A percentile compares a stretch with the other conserved stretches of the same genome.
Evolutionary conservation across 2,329 filamentous ascomycete species (phyloP).

Genomic region (Aspergillus bombycis): DNA sequence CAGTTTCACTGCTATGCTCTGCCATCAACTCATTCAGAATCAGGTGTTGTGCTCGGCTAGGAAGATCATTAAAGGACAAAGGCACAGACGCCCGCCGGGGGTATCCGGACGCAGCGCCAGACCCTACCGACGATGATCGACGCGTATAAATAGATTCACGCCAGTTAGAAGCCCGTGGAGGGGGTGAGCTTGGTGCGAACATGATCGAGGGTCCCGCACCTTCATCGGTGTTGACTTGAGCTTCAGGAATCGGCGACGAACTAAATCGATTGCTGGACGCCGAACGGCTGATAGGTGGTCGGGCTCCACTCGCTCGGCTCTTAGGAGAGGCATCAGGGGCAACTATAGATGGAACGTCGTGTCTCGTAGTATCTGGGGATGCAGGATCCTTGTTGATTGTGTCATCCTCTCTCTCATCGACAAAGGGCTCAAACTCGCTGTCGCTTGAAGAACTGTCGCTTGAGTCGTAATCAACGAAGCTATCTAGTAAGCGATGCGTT

Average conservation of each 20-base stretch:
- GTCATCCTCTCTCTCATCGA: slow-evolving; percentile 40
- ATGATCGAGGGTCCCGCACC: slow-evolving; percentile 71
- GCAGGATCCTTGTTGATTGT: slow-evolving; percentile 19
- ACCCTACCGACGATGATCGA: slow-evolving; percentile 25
- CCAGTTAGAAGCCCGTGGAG: slow-evolving; percentile 32
- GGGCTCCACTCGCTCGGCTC: slow-evolving; percentile 21
- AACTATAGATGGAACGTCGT: slow-evolving; percentile 30
- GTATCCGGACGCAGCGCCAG: slow-evolving; percentile 47
- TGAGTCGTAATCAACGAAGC: slow-evolving; percentile 58
- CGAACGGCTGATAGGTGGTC: slow-evolving; percentile 33
- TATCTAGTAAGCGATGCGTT: slow-evolving; percentile 70
- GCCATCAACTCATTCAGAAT: slow-evolving; percentile 85
- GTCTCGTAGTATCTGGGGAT: slow-evolving; percentile 9
- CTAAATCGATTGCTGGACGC: slow-evolving; percentile 59
- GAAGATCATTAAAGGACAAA: slow-evolving; percentile 83
- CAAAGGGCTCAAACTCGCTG: slow-evolving; percentile 46
- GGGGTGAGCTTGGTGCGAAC: slow-evolving; percentile 61
- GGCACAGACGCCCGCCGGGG: slow-evolving; percentile 66
- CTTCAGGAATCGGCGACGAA: slow-evolving; percentile 72
- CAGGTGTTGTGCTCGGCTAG: slow-evolving; percentile 80
- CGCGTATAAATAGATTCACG: slow-evolving; percentile 44
- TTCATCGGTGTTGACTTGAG: slow-evolving; percentile 67
- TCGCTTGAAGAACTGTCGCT: slow-evolving; percentile 50
- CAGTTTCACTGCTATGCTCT: slow-evolving; percentile 68
- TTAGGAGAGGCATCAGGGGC: slow-evolving; percentile 27